A percentile compares a stretch with the other conserved stretches of the same genome.
These are phyloP conservation scores for Fusarium neocosmosporiellum DNA, from an alignment of 2,329 filamentous ascomycete genomes.

Conservation along the genomic window DNA sequence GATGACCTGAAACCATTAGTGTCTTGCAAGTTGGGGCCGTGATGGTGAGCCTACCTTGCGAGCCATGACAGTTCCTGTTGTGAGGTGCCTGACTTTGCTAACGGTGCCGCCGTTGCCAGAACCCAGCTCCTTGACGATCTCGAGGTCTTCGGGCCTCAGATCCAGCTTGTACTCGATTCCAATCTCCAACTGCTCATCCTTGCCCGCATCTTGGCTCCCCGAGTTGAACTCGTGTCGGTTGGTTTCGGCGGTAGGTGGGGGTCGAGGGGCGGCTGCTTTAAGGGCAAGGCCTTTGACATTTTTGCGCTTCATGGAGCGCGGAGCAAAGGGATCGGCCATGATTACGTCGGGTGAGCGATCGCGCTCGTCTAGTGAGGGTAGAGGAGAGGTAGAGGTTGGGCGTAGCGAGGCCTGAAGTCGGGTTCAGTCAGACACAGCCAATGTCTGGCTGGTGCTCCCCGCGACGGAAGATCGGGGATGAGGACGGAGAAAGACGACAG, in stretches of 20 bases:
- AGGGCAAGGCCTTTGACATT: slow-evolving; percentile 97
- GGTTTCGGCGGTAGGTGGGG: slow-evolving; percentile 77
- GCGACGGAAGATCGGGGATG: slow-evolving; percentile 20
- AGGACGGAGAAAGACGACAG: slow-evolving; percentile 9
- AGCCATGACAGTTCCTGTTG: slow-evolving; percentile 96
- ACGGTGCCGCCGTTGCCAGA: slow-evolving; percentile 98
- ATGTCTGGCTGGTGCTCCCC: slow-evolving; percentile 30
- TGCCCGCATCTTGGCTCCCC: slow-evolving; percentile 68
- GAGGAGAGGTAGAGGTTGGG: slow-evolving; percentile 3
- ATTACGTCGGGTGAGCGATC: slow-evolving; percentile 33
- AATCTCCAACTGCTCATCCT: slow-evolving; percentile 81
- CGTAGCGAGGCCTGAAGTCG: slow-evolving; percentile 18
- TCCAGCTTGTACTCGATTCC: slow-evolving; percentile 97
- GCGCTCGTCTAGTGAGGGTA: slow-evolving; percentile 8
- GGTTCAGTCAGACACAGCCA: slow-evolving; percentile 30
- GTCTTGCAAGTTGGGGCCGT: not conserved
- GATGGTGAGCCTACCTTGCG: slow-evolving; percentile 76
- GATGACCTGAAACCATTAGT: slow-evolving; percentile 75
- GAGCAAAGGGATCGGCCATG: slow-evolving; percentile 73
- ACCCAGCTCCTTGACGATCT: slow-evolving; percentile 93
- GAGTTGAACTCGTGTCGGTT: slow-evolving; percentile 70
- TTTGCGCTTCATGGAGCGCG: slow-evolving; percentile 96
- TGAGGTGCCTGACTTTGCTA: slow-evolving; percentile 96
- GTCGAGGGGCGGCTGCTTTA: slow-evolving; percentile 79
- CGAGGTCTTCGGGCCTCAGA: slow-evolving; percentile 88